Base-by-base conservation (phyloP, 2,329 filamentous ascomycete genomes). In the Ramularia collo-cygni region DNA sequence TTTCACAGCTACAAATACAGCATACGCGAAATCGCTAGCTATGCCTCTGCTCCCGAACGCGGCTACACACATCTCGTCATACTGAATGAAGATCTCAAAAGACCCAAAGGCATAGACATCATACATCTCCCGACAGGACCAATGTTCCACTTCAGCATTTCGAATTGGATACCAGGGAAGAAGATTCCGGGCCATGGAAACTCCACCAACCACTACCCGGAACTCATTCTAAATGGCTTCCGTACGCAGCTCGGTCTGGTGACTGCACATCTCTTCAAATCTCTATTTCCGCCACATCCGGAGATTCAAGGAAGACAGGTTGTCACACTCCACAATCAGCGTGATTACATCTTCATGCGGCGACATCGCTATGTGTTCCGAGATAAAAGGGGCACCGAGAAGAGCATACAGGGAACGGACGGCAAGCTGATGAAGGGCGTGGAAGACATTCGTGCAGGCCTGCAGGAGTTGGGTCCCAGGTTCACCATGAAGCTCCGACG, bases 341-440 rank as follows among this genome's bases (percentile, higher is more conserved):
- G 90, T 48, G 90, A 96, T 64, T 96, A 90, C 64, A 92, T 96
- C 54, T 98, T 98, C 62, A 75, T 96, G 37, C 75, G 92, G 4
- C 74, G 89, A 27, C 89, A 96, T 64, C 75, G 92, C 33, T 98
- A 98, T 58, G 76, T 94, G 1, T 95, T 98, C 68, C 77, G 92
- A 10, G 87, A 96, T 44, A 94, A 92, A 69, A 74, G 83, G 8
- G 72, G 78, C 40, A 88, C 82, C 0, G 92, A 96, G 67, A 95
- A 95, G 70, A 82, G 79, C 40, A 85, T 95, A 1, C 75, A 85
- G 4, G 85, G 77, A 3, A 71, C 83, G 1, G 86, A 96, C 55
- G 89, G 92, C 13, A 84, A 86, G 61, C 77, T 84, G 40, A 75
- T 95, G 48, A 78, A 84, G 52, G 92, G 89, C 1, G 86, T 88